phyloP scores from a whole-genome alignment of 2,329 filamentous ascomycete genomes.

The Epichloe coenophiala region DNA sequence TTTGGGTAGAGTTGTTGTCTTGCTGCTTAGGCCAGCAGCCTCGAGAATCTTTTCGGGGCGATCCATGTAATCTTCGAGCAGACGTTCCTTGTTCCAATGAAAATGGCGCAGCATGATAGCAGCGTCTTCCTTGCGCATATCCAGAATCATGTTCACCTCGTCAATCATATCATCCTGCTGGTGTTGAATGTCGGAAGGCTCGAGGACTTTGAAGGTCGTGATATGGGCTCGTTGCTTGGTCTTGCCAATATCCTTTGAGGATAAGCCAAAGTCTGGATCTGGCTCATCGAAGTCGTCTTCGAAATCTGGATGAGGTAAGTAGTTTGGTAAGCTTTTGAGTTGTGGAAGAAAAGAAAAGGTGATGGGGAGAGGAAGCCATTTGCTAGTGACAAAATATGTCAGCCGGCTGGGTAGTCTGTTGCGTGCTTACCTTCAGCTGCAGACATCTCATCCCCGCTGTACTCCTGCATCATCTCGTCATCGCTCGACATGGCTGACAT shows the following conservation, averaged over 20 bases:
- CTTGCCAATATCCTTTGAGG: constrained; percentile 50
- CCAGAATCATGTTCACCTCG: constrained; percentile 84
- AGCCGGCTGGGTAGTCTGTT: background rate
- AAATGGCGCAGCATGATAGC: constrained; percentile 82
- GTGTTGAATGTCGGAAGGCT: constrained; percentile 65
- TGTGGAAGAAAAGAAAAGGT: background rate
- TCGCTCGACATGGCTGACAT: constrained; percentile 70
- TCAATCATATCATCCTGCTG: constrained; percentile 79
- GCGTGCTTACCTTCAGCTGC: constrained; percentile 32
- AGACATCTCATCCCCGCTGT: constrained; percentile 60
- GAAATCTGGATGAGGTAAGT: constrained; percentile 31
- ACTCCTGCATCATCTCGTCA: constrained; percentile 60
- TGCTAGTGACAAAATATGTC: too few species aligned
- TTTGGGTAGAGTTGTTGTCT: constrained; percentile 46
- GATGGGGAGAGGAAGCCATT: constrained; percentile 3
- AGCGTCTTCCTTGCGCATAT: constrained; percentile 75
- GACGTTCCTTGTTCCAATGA: constrained; percentile 89
- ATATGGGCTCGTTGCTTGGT: constrained; percentile 66
- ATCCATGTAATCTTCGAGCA: constrained; percentile 97
- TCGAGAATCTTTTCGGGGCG: constrained; percentile 66
- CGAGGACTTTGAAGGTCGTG: constrained; percentile 70
- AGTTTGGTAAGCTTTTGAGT: background rate
- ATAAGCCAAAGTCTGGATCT: constrained; percentile 39
- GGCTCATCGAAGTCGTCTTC: constrained; percentile 42
- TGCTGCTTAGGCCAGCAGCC: constrained; percentile 65